Evolutionary conservation across 2,329 filamentous ascomycete genomes (phyloP), one percentile per base, ranked within the genome.

Genomic region (Scedosporium dehoogii): DNA sequence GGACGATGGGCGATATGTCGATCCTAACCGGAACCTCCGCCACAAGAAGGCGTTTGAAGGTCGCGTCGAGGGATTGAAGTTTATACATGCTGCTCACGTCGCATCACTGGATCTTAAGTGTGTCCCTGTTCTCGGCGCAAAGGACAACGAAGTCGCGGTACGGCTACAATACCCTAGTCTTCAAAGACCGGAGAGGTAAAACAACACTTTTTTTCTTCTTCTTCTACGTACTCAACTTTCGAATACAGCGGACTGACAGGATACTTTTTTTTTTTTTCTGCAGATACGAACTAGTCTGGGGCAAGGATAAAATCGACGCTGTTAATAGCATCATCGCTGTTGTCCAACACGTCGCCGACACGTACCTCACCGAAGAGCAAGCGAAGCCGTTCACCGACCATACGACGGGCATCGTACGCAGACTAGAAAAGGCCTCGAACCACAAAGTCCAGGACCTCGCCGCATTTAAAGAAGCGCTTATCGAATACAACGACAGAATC

Each of bases 121-220:
- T 64, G 78, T 79, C 29, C 78, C 79, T 1, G 78, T 79, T 12
- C 75, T 82, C 64, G 77, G 78, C 46, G 76, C 79, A 2, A 74
- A 75, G 58, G 74, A 78, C 58, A 78, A 85, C 63, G 81, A 85
- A 63, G 79, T 86, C 6, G 76, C 74, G 10, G 83, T 96, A 64
- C 79, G 87, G 70, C 76, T 97, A 67, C 90, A 94, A 73, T 97
- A 97, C 73, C 93, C 94, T 9, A 92, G 90, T 72, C 78, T 81
- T 65, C 83, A 85, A 62, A 80, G 81, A 59, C 82, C 83, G 61
- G 90, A 94, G 74, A 85, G 81, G 85, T 89, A 77, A 69, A 75
- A 64, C 16, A 12, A 61, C 51, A 57, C 48, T 61, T 61, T 53
- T 64, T 42, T 65, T 58, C 60, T 56, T 58, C 48, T 57, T 38